Percentiles rank a stretch among this genome's conserved stretches.
These are phyloP conservation scores for Tuber microsphaerosporum DNA, from an alignment of 495 filamentous ascomycete genomes.

Conservation along the genomic window DNA sequence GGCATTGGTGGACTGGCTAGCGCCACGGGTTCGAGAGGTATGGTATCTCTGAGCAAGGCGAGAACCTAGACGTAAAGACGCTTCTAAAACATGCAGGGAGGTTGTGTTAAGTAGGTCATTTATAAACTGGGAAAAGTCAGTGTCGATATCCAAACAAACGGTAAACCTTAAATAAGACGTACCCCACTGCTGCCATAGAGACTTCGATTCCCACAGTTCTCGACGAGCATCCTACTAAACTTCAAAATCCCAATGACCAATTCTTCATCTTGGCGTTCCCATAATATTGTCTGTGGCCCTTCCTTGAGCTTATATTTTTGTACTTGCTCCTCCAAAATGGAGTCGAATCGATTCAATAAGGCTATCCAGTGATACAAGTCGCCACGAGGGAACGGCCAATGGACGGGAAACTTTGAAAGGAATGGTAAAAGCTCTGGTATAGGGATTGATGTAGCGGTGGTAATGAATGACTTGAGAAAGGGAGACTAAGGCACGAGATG, in stretches of 20 bases:
- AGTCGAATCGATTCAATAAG: conserved; percentile 87
- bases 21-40: conserved; percentile 62
- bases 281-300: conserved; percentile 64
- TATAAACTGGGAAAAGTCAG: conserved; percentile 52
- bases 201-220: conserved; percentile 95
- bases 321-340: conserved; percentile 71
- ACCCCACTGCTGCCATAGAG: conserved; percentile 79
- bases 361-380: conserved; percentile 98
- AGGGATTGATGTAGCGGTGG: conserved; percentile 58
- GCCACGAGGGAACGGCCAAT: conserved; percentile 94
- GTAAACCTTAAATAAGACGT: conserved; percentile 9
- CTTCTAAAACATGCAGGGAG: conserved; percentile 64
- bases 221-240: conserved; percentile 78
- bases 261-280: conserved; percentile 44
- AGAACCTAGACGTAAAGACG: conserved; percentile 66
- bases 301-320: conserved; percentile 71
- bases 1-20: conserved; percentile 51
- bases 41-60: conserved; percentile 88
- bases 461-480: conserved; percentile 71
- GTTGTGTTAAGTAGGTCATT: conserved; percentile 83
- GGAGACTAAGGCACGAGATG: conserved; percentile 59
- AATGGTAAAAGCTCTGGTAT: conserved; percentile 68
- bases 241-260: conserved; percentile 70
- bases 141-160: not conserved
- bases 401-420: conserved; percentile 69